Evolutionary conservation across 257 asterid genomes (phyloP), one percentile per base, ranked within the genome.

Genomic region (Thymus quinquecostatus): DNA sequence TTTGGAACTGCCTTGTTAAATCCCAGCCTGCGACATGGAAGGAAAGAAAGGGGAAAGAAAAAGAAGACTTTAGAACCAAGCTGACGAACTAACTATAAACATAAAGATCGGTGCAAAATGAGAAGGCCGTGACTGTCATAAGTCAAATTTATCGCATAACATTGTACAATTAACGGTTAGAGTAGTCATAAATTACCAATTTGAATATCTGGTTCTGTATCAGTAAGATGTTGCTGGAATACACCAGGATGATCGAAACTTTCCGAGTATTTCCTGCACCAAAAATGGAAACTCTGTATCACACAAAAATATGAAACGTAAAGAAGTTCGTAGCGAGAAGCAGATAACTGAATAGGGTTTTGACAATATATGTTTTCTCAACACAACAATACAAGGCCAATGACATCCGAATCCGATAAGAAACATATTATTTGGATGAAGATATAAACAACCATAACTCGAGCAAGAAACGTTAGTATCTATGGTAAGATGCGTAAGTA

Each of bases 261-360:
- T 45, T 85, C 96, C 14, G 60, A 79, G 83, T 79, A 81, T 80
- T 83, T 92, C 89, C 98, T 92, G 87, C 83, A 74, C 45, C 32
- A 68, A n/a, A 51, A 66, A 71, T 64, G 66, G 60, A 70, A 69
- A 33, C 13, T 14, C 11, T 32, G 6, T 11, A 5, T 28, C 33
- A 13, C 14, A 11, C 1, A 11, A 27, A 10, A 62, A 21, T 21
- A 21, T 21, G 21, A 21, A 21, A 21, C 21, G 21, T 21, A 21
- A 21, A 21, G 21, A 21, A 21, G 21, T 21, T 21, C 21, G 21
- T 21, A 21, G 21, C 21, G 21, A 21, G 21, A 21, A 21, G 21
- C 21, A 21, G 21, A 21, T 21, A 21, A 21, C 21, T 21, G 21
- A 21, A 36, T 36, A 36, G 10, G 3, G 56, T 50, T 50, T 50